phyloP scores from a whole-genome alignment of 2,329 filamentous ascomycete species.

The Colletotrichum chlorophyti region DNA sequence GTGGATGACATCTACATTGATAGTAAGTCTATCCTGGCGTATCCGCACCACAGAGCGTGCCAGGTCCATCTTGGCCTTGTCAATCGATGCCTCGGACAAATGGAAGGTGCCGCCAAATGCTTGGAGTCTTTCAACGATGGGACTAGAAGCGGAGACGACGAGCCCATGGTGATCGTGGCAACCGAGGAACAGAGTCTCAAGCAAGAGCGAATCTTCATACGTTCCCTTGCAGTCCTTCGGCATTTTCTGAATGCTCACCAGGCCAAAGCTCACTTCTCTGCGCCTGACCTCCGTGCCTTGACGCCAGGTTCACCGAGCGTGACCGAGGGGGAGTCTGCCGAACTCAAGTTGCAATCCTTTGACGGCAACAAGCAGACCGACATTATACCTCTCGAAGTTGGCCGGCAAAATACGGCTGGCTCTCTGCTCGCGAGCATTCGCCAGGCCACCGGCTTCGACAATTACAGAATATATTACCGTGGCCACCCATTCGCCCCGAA shows the following conservation, averaged over 20 bases:
- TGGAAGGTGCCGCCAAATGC: constrained; percentile 67
- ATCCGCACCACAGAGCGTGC: constrained; percentile 57
- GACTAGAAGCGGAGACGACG: constrained; percentile 52
- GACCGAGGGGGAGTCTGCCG: constrained; percentile 68
- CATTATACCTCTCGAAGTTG: constrained; percentile 69
- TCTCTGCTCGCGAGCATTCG: constrained; percentile 73
- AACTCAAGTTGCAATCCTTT: constrained; percentile 78
- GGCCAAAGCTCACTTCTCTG: constrained; percentile 63
- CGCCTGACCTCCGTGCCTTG: constrained; percentile 61
- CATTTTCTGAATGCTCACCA: constrained; percentile 73
- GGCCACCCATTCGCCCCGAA: constrained; percentile 70
- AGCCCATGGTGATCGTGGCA: constrained; percentile 58
- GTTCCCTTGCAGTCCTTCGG: constrained; percentile 72
- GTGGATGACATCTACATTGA: constrained; percentile 75
- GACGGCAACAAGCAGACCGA: constrained; percentile 65
- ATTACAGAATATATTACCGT: constrained; percentile 75
- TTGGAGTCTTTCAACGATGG: constrained; percentile 58
- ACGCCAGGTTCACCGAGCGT: constrained; percentile 58
- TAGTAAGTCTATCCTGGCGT: constrained; percentile 55
- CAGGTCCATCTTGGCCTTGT: constrained; percentile 74
- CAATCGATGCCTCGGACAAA: constrained; percentile 73
- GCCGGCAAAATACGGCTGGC: constrained; percentile 72
- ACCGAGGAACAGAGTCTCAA: constrained; percentile 55
- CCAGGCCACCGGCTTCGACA: constrained; percentile 76
- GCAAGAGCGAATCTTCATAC: constrained; percentile 69